Percentiles rank a stretch among this genome's conserved stretches.
These are phyloP conservation scores for Chaetomiaceae sp. DNA, from an alignment of 2,329 filamentous ascomycete species.

Conservation along the genomic window DNA sequence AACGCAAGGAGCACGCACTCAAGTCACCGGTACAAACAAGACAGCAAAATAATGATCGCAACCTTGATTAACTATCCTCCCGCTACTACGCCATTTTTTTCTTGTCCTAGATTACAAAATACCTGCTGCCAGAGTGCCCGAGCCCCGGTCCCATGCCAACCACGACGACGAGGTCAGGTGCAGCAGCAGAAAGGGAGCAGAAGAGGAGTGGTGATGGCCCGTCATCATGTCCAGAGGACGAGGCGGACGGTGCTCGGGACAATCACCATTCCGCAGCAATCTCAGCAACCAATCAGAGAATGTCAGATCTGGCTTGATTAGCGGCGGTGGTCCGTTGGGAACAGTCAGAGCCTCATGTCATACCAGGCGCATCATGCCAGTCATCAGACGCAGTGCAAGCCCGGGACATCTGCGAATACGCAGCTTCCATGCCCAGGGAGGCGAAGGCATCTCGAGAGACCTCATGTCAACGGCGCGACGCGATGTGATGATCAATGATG, in stretches of 20 bases:
- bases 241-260: neutral
- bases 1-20: too few species aligned
- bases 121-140: neutral
- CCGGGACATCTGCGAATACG: neutral
- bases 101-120: conserved; percentile 5
- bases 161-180: neutral
- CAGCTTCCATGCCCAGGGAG: neutral
- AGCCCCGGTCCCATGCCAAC: neutral
- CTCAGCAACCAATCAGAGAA: too few species aligned
- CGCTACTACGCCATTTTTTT: neutral
- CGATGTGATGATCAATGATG: neutral
- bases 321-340: neutral
- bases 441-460: neutral
- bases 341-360: conserved; percentile 5
- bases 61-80: neutral
- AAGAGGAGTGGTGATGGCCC: neutral
- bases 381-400: neutral
- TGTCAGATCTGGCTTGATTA: neutral
- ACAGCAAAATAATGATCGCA: too few species aligned
- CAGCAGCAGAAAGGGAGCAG: neutral
- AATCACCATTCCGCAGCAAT: neutral
- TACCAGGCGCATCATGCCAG: neutral
- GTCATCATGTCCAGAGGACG: neutral
- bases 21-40: too few species aligned
- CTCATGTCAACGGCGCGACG: neutral